Evolutionary conservation across 176 grass and related monocot genomes (phyloP).

Genomic region (Zea mays): Zm-B73-REFERENCE-NAM-5.0 NC_050099.1:154502501-154503000

Average conservation of each 20-base stretch:
- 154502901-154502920: neutral
- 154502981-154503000: neutral
- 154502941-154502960: neutral
- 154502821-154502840: neutral
- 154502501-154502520: neutral
- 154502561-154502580: neutral
- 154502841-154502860: neutral
- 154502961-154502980: neutral
- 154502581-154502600: neutral
- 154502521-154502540: neutral
- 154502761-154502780: neutral
- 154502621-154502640: neutral
- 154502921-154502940: neutral
- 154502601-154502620: neutral
- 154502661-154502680: neutral
- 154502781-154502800: slow-evolving; percentile 6
- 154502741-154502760: neutral
- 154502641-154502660: neutral
- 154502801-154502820: neutral
- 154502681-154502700: neutral
- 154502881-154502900: neutral
- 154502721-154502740: neutral
- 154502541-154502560: neutral
- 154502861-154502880: neutral
- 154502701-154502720: neutral